Base-by-base conservation (phyloP, 768 basidiomycete species). In the Psilocybe cyanescens region DNA sequence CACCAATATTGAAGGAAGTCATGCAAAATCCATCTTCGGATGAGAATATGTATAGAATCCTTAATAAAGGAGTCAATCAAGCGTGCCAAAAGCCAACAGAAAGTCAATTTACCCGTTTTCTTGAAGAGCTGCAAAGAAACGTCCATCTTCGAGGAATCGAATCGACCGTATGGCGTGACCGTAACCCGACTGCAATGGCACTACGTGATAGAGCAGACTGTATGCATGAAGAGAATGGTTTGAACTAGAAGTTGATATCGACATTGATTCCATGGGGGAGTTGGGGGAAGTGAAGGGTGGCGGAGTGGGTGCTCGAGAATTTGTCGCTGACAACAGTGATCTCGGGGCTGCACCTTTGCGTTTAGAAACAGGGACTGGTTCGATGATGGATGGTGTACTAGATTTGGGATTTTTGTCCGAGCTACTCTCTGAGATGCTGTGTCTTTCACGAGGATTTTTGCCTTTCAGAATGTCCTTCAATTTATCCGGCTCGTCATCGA, bases 401-500 rank as follows among this genome's bases (percentile, higher is more conserved):
- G 71, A 65, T 63, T 65, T 68, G 19, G 61, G 54, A 28, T 65
- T 50, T 49, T 57, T 63, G 5, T 73, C 66, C 4, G 71, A 65
- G n/a, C 55, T 66, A 3, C 59, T 59, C 11, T 77, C 75, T 1
- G 67, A 65, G 33, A 67, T 30, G 14, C 65, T 49, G 9, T 70
- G 65, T 49, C 71, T 76, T 16, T 81, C 79, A 60, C 75, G 85
- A 16, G 74, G 77, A 35, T 75, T 74, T 58, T 72, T 81, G 8
- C 83, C 85, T 67, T 86, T 88, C 33, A 94, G 72, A 69, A 94
- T 79, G 37, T 86, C 88, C 69, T 90, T 92, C 62, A 94, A 78
- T 65, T 86, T 88, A 57, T 87, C 88, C 1, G 88, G 80, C 68
- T 94, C 92, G 47, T 92, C 90, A 2, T 94, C 92, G 59, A 87